Percentiles rank a stretch among this genome's conserved stretches.
Evolutionary conservation across 768 basidiomycete genomes (phyloP).

Genomic region (Leucosporidium creatinivorum): DNA sequence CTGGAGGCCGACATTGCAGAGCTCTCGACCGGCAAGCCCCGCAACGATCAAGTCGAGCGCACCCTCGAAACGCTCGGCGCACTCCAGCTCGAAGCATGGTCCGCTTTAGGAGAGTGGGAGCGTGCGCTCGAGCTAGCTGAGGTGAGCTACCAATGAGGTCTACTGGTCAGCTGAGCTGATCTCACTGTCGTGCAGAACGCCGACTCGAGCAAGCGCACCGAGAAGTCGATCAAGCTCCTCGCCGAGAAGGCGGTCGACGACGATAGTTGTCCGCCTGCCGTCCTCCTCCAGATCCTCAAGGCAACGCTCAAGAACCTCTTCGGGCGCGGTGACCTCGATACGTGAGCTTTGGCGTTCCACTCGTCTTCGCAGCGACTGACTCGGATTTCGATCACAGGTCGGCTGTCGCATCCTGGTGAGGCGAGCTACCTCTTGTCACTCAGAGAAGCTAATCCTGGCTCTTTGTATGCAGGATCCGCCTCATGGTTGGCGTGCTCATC

Average conservation of each 20-base stretch:
- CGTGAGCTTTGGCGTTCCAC: background rate
- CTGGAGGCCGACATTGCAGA: background rate
- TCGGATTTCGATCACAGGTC: background rate
- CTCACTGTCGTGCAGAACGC: background rate
- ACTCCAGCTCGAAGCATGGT: background rate
- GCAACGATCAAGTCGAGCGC: background rate
- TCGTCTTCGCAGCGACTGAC: background rate
- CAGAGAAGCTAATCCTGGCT: too few species aligned
- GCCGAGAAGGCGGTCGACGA: background rate
- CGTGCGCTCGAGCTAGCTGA: background rate
- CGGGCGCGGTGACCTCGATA: background rate
- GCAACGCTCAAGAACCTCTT: background rate
- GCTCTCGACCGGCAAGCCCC: background rate
- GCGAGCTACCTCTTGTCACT: background rate
- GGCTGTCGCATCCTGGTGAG: background rate
- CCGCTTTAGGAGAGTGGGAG: background rate
- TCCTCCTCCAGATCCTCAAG: background rate
- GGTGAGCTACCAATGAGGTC: background rate
- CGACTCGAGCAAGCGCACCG: background rate
- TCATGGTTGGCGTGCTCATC: too few species aligned
- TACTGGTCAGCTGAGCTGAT: background rate
- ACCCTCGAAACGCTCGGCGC: slow-evolving; percentile 2
- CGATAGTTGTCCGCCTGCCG: background rate
- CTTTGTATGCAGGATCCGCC: background rate
- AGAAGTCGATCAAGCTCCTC: background rate